Percentiles rank a stretch among this genome's conserved stretches.
These are phyloP conservation scores for Rhodofomes roseus DNA, from an alignment of 1,284 basidiomycete species.

Conservation along the genomic window DNA sequence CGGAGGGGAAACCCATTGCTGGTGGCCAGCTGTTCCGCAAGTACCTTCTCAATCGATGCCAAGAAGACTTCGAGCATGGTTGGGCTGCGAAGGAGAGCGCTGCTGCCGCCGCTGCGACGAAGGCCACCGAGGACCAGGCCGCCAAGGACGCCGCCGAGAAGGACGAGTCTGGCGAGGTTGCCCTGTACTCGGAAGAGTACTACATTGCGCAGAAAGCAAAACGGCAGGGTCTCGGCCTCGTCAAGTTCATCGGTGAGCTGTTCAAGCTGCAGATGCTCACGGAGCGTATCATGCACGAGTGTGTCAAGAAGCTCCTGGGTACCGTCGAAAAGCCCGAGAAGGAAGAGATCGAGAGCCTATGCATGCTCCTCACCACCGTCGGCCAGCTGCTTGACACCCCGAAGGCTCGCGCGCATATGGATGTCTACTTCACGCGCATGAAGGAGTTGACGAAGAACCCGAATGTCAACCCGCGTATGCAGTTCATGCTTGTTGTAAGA, in stretches of 20 bases:
- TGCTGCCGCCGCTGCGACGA: constrained; percentile 23
- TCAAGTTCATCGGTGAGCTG: constrained; percentile 96
- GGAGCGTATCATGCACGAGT: constrained; percentile 76
- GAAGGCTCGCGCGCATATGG: constrained; percentile 83
- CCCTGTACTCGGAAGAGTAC: constrained; percentile 92
- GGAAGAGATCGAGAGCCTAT: constrained; percentile 95
- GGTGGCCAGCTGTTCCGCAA: constrained; percentile 88
- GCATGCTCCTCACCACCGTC: constrained; percentile 89
- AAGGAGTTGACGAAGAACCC: constrained; percentile 71
- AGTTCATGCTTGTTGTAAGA: constrained; percentile 87
- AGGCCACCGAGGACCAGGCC: constrained; percentile 49
- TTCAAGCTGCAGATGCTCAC: constrained; percentile 82
- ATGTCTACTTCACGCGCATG: constrained; percentile 92
- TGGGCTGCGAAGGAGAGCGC: constrained; percentile 56
- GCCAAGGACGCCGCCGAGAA: constrained; percentile 59
- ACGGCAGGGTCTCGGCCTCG: constrained; percentile 92
- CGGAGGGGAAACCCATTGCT: constrained; percentile 80
- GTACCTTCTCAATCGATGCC: constrained; percentile 66
- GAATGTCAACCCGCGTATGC: constrained; percentile 82
- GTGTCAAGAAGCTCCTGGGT: constrained; percentile 88
- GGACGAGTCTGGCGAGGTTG: constrained; percentile 51
- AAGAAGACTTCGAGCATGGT: constrained; percentile 87
- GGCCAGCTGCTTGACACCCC: constrained; percentile 77
- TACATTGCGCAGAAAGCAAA: constrained; percentile 96
- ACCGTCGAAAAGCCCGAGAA: constrained; percentile 95